phyloP scores from a whole-genome alignment of 345 rosid genomes.

The Brassica carinata region DNA sequence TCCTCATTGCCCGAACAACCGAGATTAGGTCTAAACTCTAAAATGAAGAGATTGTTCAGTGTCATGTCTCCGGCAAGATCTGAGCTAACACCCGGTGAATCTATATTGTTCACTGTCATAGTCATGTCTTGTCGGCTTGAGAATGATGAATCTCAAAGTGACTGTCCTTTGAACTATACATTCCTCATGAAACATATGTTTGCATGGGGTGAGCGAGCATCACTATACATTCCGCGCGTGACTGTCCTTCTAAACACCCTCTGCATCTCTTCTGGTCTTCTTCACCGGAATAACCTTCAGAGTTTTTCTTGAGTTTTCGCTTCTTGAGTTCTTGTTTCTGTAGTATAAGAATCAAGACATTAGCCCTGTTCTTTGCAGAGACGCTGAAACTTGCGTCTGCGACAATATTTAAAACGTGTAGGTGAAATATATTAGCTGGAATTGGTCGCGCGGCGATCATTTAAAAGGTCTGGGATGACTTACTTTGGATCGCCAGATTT shows the following conservation, averaged over 20 bases:
- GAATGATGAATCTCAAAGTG: slow-evolving; percentile 62
- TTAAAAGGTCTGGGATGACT: no score
- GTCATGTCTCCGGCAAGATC: slow-evolving; percentile 1
- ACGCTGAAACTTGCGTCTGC: no score
- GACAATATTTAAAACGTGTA: not conserved
- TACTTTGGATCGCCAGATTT: no score
- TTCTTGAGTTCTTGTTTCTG: slow-evolving; percentile 36
- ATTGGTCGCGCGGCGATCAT: not conserved
- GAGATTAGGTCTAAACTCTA: slow-evolving; percentile 40
- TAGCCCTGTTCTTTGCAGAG: no score
- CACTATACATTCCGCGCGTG: no score
- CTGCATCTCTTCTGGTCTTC: slow-evolving; percentile 60
- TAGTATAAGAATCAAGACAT: slow-evolving; percentile 49
- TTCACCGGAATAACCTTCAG: slow-evolving; percentile 27
- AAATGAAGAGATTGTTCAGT: slow-evolving; percentile 29
- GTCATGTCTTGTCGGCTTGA: slow-evolving; percentile 31
- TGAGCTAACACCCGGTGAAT: not conserved
- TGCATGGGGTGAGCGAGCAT: slow-evolving; percentile 66
- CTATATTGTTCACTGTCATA: not conserved
- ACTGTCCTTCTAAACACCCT: slow-evolving; percentile 83
- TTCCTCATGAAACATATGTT: slow-evolving; percentile 86
- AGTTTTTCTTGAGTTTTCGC: not conserved
- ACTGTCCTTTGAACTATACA: slow-evolving; percentile 67
- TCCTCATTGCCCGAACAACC: slow-evolving; percentile 51
- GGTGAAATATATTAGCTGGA: not conserved